Conservation (phyloP, 495 filamentous ascomycete genomes). For the Delitschia confertaspora region DNA sequence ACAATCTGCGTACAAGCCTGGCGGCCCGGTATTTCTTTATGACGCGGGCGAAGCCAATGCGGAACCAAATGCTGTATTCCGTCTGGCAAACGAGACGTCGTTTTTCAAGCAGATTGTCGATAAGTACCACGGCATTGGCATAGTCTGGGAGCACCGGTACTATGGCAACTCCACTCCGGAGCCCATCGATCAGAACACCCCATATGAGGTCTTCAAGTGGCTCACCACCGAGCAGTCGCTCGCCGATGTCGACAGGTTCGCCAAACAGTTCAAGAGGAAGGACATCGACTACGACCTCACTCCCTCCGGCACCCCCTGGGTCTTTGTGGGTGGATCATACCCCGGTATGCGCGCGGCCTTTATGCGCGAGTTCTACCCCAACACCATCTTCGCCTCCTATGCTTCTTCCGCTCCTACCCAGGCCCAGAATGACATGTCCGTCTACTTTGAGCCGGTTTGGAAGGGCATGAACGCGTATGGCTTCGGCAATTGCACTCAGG, state of each 20-base stretch:
- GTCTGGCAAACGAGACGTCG: slow-evolving; percentile 36
- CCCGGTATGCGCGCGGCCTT: slow-evolving; percentile 49
- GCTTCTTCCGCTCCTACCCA: slow-evolving; percentile 50
- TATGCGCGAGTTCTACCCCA: slow-evolving; percentile 47
- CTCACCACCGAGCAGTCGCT: slow-evolving; percentile 46
- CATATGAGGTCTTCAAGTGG: slow-evolving; percentile 42
- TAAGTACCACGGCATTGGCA: slow-evolving; percentile 45
- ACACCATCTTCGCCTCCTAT: slow-evolving; percentile 48
- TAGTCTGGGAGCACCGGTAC: slow-evolving; percentile 52
- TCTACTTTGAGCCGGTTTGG: slow-evolving; percentile 49
- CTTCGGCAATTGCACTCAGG: slow-evolving; percentile 45
- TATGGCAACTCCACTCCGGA: slow-evolving; percentile 44
- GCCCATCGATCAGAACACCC: slow-evolving; percentile 38
- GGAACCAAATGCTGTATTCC: slow-evolving; percentile 23
- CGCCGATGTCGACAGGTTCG: slow-evolving; percentile 46
- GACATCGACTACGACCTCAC: slow-evolving; percentile 37
- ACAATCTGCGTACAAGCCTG: slow-evolving; percentile 41
- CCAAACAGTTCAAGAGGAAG: slow-evolving; percentile 39
- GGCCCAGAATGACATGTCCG: slow-evolving; percentile 48
- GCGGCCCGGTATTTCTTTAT: slow-evolving; percentile 47
- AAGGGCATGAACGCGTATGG: slow-evolving; percentile 45
- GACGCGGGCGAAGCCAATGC: slow-evolving; percentile 44
- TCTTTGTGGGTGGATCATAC: slow-evolving; percentile 53
- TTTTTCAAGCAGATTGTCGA: slow-evolving; percentile 40
- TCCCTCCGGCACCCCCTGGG: slow-evolving; percentile 45